Conservation (phyloP, 2,329 filamentous ascomycete genomes). For the Myriangium duriaei region DNA sequence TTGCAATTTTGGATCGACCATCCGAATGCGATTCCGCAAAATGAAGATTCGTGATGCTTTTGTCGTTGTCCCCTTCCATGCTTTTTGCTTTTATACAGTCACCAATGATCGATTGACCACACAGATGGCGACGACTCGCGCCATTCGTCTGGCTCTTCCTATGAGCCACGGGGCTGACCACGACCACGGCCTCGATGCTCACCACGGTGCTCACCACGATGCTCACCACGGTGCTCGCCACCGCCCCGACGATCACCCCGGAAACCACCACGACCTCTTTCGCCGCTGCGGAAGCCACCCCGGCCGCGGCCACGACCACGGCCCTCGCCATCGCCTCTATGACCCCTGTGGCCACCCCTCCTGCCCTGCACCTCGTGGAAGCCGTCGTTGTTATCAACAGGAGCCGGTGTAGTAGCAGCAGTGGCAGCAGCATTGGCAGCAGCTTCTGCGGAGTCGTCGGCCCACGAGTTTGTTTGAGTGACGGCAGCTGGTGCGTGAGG, state of each 20-base stretch:
- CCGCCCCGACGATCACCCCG: conserved; percentile 32
- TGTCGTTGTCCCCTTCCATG: not conserved
- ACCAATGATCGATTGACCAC: not conserved
- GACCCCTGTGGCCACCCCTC: conserved; percentile 21
- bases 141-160: conserved; percentile 1
- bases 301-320: conserved; percentile 34
- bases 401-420: conserved; percentile 15
- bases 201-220: conserved; percentile 19
- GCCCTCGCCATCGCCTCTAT: conserved; percentile 15
- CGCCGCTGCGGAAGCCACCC: conserved; percentile 18
- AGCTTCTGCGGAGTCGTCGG: conserved; percentile 50
- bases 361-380: conserved; percentile 51
- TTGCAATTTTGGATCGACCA: not conserved
- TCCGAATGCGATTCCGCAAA: not conserved
- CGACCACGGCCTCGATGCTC: conserved; percentile 22
- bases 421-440: conserved; percentile 21
- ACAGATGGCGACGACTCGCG: not conserved
- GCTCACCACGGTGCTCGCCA: conserved; percentile 18
- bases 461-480: conserved; percentile 65
- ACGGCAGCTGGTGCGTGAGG: conserved; percentile 40
- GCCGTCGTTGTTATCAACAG: conserved; percentile 40
- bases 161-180: conserved; percentile 14
- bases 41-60: not conserved
- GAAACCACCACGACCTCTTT: conserved; percentile 38
- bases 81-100: not conserved